phyloP scores from a whole-genome alignment of 805 yeast species.

The Starmerella stellata region DNA sequence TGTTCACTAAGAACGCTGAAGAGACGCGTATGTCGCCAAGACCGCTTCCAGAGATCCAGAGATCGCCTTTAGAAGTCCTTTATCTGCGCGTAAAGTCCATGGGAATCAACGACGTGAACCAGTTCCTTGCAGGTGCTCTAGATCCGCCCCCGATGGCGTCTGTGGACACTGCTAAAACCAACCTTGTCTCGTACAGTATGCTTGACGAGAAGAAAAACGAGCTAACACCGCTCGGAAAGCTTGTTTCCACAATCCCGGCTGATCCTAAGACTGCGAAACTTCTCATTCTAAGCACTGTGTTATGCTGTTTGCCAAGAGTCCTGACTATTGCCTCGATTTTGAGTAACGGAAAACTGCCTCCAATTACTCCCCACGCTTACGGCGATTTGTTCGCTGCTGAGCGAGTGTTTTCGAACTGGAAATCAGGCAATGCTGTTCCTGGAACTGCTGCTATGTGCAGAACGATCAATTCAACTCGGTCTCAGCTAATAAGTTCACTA shows the following conservation, averaged over 20 bases:
- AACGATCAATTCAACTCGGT: conserved; percentile 53
- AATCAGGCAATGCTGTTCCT: neutral
- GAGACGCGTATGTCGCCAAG: conserved; percentile 40
- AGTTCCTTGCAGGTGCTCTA: conserved; percentile 53
- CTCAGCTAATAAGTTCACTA: conserved; percentile 52
- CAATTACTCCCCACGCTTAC: conserved; percentile 36
- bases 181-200: conserved; percentile 58
- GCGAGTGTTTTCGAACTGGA: conserved; percentile 40
- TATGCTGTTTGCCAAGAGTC: conserved; percentile 63
- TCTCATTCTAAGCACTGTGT: conserved; percentile 58
- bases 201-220: conserved; percentile 29
- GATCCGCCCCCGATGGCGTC: conserved; percentile 55
- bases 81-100: conserved; percentile 73
- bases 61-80: conserved; percentile 68
- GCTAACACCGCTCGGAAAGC: conserved; percentile 62
- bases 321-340: conserved; percentile 66
- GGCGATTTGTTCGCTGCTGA: conserved; percentile 66
- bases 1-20: conserved; percentile 50
- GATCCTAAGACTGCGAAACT: conserved; percentile 76
- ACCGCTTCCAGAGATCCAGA: conserved; percentile 76
- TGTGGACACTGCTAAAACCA: conserved; percentile 33
- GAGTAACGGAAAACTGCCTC: conserved; percentile 50
- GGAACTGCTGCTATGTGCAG: conserved; percentile 29
- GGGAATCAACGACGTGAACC: conserved; percentile 58
- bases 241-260: conserved; percentile 61